Conservation (phyloP, 768 basidiomycete genomes). For the Phanerochaete carnosa region DNA sequence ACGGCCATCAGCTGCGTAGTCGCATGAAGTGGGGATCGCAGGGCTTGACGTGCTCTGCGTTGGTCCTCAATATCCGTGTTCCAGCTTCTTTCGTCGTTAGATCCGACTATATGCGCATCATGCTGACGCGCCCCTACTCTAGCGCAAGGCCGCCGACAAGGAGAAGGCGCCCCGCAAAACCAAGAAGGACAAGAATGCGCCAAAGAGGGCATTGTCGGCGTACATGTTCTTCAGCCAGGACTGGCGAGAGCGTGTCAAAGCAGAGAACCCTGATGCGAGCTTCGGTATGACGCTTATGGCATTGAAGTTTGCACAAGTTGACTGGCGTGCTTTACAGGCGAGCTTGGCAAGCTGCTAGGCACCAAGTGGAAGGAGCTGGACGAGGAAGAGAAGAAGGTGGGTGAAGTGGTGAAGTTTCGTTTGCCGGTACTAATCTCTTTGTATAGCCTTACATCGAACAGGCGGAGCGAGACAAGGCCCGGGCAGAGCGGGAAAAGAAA, state of each 20-base stretch:
- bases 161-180: slow-evolving; percentile 57
- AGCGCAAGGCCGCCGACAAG: slow-evolving; percentile 80
- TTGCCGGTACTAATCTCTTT: slow-evolving; percentile 5
- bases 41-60: background rate
- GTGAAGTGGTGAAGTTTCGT: slow-evolving; percentile 5
- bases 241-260: slow-evolving; percentile 93
- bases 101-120: slow-evolving; percentile 8
- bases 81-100: background rate
- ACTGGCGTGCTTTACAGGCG: slow-evolving; percentile 46
- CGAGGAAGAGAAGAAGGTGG: slow-evolving; percentile 87
- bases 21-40: background rate
- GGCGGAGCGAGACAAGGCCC: slow-evolving; percentile 82
- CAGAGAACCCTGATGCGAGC: slow-evolving; percentile 90
- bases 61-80: background rate
- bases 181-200: slow-evolving; percentile 81
- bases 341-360: slow-evolving; percentile 92
- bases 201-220: slow-evolving; percentile 91
- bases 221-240: slow-evolving; percentile 99
- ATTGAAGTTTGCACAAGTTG: slow-evolving; percentile 10
- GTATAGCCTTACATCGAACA: slow-evolving; percentile 82
- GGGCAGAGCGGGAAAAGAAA: slow-evolving; percentile 80
- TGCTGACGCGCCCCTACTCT: slow-evolving; percentile 10
- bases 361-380: slow-evolving; percentile 96
- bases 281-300: slow-evolving; percentile 60
- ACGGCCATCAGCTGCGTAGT: background rate